Base-by-base conservation (phyloP, 2,329 filamentous ascomycete species). In the Sporothrix sp. region DNA sequence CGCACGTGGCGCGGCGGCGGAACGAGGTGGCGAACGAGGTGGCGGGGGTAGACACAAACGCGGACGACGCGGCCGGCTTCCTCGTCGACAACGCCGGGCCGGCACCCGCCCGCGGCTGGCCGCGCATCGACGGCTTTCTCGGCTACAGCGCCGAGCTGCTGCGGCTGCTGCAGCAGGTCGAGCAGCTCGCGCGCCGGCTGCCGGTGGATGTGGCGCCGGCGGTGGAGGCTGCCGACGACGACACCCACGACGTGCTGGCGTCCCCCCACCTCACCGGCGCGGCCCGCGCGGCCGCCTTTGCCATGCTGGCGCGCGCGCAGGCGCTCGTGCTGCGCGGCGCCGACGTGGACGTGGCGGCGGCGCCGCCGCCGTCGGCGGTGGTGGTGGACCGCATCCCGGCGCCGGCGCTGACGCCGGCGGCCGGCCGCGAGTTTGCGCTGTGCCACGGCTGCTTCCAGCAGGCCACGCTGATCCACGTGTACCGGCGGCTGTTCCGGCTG, bases 361-460 rank as follows among this genome's bases (percentile, higher is more conserved):
- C 9, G 21, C 1, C 23, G 13, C 35, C 32, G 1, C 18, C 30
- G n/a, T 13, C 32, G 21, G 7, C 21, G 33, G n/a, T n/a, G n/a
- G n/a, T n/a, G 20, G 33, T 47, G 14, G 32, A 9, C 14, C 30
- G 44, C 49, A 42, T 52, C 11, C 28, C 35, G 3, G 28, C 27
- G 20, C 47, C 49, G 1, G 36, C 27, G 13, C 35, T 49, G 4
- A 46, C 39, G 2, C 18, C 52, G 2, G 40, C 35, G 1, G 35
- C 46, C 3, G 43, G 25, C 13, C 47, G 51, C 16, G 53, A 55
- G 42, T 44, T 50, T 35, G 25, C 21, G 3, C 33, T 55, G 18
- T 55, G 50, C 23, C 47, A 55, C 35, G 42, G 44, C 10, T 28
- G 30, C 39, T 55, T 55, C 44, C 53, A 55, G 35, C 53, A 55